Percentiles rank a stretch among this genome's conserved stretches.
These are phyloP conservation scores for Avena atlantica DNA, from an alignment of 176 grass and related monocot species.

Conservation along the genomic window DNA sequence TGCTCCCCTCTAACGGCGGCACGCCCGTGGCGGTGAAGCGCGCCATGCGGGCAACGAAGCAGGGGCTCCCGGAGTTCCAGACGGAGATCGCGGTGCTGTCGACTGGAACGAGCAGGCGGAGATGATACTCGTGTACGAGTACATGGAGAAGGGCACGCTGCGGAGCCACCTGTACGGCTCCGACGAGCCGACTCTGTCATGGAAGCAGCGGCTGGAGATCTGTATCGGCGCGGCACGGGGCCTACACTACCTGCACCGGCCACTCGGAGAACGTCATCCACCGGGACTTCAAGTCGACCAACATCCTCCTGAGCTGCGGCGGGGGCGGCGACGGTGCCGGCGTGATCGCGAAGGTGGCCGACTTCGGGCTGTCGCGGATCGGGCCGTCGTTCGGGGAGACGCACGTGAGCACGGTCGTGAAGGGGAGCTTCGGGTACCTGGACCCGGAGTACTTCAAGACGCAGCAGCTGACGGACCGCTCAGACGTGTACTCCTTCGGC, in stretches of 20 bases:
- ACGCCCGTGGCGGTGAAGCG: slow-evolving; percentile 67
- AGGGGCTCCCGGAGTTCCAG: slow-evolving; percentile 66
- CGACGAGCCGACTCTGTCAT: slow-evolving; percentile 41
- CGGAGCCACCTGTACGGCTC: slow-evolving; percentile 67
- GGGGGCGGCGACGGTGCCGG: slow-evolving; percentile 8
- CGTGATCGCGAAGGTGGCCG: slow-evolving; percentile 64
- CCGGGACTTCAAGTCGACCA: slow-evolving; percentile 83
- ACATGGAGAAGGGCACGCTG: slow-evolving; percentile 74
- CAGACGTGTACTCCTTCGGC: slow-evolving; percentile 86
- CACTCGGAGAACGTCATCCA: slow-evolving; percentile 69
- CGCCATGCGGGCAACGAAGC: slow-evolving; percentile 37
- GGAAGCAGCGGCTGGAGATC: slow-evolving; percentile 68
- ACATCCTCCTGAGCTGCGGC: slow-evolving; percentile 54
- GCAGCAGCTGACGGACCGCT: slow-evolving; percentile 70
- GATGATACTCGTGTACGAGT: slow-evolving; percentile 86
- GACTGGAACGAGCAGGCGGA: slow-evolving; percentile 64
- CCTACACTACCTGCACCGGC: slow-evolving; percentile 58
- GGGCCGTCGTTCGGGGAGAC: slow-evolving; percentile 62
- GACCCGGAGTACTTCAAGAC: slow-evolving; percentile 79
- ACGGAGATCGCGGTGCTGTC: slow-evolving; percentile 76
- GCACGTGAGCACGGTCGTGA: slow-evolving; percentile 65
- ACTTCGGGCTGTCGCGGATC: slow-evolving; percentile 75
- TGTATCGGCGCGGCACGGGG: slow-evolving; percentile 60
- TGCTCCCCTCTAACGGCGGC: slow-evolving; percentile 24
- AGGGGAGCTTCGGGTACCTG: slow-evolving; percentile 73